These are phyloP conservation scores for Evansstolkia leycettana DNA, from an alignment of 495 filamentous ascomycete species.

Conservation along the genomic window DNA sequence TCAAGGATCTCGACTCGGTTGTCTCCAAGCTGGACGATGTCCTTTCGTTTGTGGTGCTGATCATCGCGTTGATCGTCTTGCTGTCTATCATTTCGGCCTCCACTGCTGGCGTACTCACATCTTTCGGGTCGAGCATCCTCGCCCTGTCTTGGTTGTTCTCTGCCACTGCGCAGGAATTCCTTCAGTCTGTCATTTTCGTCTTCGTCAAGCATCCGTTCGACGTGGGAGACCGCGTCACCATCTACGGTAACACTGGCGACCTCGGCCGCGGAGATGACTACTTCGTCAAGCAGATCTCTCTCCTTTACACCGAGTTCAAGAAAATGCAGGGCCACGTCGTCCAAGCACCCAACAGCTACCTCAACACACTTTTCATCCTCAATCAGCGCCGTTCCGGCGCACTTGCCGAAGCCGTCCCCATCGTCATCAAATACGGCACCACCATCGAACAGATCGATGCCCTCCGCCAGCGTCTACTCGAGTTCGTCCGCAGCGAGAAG, in stretches of 20 bases:
- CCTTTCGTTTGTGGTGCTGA: slow-evolving; percentile 70
- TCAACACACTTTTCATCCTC: slow-evolving; percentile 88
- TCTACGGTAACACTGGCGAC: slow-evolving; percentile 82
- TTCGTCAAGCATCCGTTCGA: slow-evolving; percentile 98
- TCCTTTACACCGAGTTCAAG: slow-evolving; percentile 97
- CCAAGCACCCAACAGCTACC: slow-evolving; percentile 86
- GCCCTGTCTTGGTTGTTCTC: slow-evolving; percentile 88
- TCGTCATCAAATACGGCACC: slow-evolving; percentile 83
- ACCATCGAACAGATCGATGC: slow-evolving; percentile 75
- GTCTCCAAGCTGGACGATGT: slow-evolving; percentile 84
- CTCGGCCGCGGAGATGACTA: slow-evolving; percentile 76
- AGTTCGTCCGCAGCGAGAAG: slow-evolving; percentile 77
- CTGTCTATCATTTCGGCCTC: slow-evolving; percentile 81
- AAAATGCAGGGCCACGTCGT: slow-evolving; percentile 96
- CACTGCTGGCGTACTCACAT: slow-evolving; percentile 73
- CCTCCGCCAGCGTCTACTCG: slow-evolving; percentile 69
- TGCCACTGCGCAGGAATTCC: slow-evolving; percentile 85
- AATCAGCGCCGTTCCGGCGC: slow-evolving; percentile 87
- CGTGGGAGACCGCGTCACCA: slow-evolving; percentile 83
- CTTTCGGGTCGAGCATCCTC: slow-evolving; percentile 71
- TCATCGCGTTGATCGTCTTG: slow-evolving; percentile 75
- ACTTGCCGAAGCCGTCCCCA: slow-evolving; percentile 74
- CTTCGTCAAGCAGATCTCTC: slow-evolving; percentile 86
- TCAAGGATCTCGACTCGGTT: slow-evolving; percentile 93
- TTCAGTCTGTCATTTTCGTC: slow-evolving; percentile 86